Conservation (phyloP, 345 rosid species). For the Euphorbia pulcherrima region DNA sequence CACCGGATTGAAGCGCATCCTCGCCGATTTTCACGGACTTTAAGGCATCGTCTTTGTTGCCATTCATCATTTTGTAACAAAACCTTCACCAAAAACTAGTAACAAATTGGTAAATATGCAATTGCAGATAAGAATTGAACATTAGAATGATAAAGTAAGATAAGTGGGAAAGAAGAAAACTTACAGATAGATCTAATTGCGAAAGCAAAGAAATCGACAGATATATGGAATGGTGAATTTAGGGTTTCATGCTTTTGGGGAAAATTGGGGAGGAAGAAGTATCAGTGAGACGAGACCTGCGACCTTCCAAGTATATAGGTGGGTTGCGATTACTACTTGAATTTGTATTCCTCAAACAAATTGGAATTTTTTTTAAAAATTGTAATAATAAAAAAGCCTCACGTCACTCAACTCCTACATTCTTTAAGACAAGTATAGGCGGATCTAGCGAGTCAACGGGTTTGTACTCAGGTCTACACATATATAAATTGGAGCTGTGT, state of each 20-base stretch:
- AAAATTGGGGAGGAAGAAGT: not conserved
- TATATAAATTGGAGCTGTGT: too few species aligned
- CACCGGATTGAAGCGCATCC: slow-evolving; percentile 67
- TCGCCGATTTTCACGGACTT: slow-evolving; percentile 79
- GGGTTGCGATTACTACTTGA: too few species aligned
- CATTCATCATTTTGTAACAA: slow-evolving; percentile 48
- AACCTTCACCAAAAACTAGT: not conserved
- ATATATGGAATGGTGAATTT: not conserved
- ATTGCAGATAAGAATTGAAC: not conserved
- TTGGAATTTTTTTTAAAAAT: too few species aligned
- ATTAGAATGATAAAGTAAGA: not conserved
- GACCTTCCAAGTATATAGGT: not conserved
- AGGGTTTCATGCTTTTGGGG: slow-evolving; percentile 10
- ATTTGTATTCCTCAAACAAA: too few species aligned
- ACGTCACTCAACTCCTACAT: too few species aligned
- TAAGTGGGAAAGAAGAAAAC: not conserved
- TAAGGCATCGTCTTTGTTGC: slow-evolving; percentile 91
- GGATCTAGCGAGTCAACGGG: too few species aligned
- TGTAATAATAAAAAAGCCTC: too few species aligned
- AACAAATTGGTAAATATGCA: not conserved
- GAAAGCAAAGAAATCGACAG: not conserved
- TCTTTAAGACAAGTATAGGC: too few species aligned
- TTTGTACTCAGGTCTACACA: too few species aligned
- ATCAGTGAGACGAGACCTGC: not conserved
- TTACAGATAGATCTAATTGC: slow-evolving; percentile 2